Conservation (phyloP, 176 grass and related monocot species). For the Pontederia paniculata region DNA sequence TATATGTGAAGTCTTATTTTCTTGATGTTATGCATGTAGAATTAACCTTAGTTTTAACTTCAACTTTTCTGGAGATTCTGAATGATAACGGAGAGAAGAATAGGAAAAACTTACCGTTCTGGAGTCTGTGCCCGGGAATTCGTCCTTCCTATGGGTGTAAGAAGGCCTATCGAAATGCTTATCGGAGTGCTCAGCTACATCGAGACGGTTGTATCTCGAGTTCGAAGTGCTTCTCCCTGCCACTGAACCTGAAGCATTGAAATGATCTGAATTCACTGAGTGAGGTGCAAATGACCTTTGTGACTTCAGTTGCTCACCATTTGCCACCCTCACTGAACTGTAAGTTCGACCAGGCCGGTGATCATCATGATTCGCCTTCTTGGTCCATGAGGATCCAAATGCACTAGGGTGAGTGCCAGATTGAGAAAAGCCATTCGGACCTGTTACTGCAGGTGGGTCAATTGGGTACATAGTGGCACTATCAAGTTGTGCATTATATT, state of each 20-base stretch:
- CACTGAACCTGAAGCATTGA: constrained; percentile 3
- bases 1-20: too few relatives aligned
- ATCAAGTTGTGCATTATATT: constrained; percentile 56
- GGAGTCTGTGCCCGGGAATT: background rate
- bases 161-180: constrained; percentile 25
- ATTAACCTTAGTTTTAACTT: too few relatives aligned
- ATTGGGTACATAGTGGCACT: constrained; percentile 52
- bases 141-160: constrained; percentile 14
- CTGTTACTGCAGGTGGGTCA: constrained; percentile 28
- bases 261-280: constrained; percentile 44
- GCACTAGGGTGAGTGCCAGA: constrained; percentile 33
- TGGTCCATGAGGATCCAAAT: constrained; percentile 64
- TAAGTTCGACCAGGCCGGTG: constrained; percentile 23
- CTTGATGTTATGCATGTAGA: too few relatives aligned
- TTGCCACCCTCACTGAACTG: constrained; percentile 46
- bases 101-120: background rate
- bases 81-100: background rate
- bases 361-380: constrained; percentile 24
- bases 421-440: constrained; percentile 4
- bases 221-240: background rate
- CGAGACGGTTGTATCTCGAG: constrained; percentile 23
- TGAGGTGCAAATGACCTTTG: constrained; percentile 24
- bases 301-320: constrained; percentile 18
- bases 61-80: too few relatives aligned
- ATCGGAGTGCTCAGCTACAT: constrained; percentile 34